Conservation (phyloP, 140 eudicot species). For the Senecio squalidus region DNA sequence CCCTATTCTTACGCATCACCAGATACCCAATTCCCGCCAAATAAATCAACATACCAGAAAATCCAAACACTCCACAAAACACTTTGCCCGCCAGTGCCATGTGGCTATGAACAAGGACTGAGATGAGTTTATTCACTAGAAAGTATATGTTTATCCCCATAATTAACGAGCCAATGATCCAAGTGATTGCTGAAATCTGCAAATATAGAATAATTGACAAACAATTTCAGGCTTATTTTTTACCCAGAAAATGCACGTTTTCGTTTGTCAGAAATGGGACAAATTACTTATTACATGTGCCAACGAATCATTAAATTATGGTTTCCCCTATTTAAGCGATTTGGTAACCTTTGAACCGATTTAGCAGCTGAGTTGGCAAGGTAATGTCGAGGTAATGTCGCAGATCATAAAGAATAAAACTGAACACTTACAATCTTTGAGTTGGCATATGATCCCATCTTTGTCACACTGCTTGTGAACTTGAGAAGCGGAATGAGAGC, state of each 20-base stretch:
- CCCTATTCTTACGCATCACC: slow-evolving; percentile 66
- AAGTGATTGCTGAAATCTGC: slow-evolving; percentile 77
- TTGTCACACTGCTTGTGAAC: slow-evolving; percentile 89
- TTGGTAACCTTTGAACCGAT: too few relatives aligned
- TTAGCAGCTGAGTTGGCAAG: too few relatives aligned
- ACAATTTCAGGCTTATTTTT: neutral
- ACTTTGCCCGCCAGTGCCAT: slow-evolving; percentile 38
- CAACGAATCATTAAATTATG: too few relatives aligned
- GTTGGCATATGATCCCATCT: slow-evolving; percentile 96
- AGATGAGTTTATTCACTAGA: slow-evolving; percentile 51
- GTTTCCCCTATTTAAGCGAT: too few relatives aligned
- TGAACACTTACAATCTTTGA: slow-evolving; percentile 44
- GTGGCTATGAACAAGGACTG: slow-evolving; percentile 56
- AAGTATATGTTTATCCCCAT: slow-evolving; percentile 94
- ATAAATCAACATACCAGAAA: slow-evolving; percentile 63
- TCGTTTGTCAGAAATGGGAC: too few relatives aligned
- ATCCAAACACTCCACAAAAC: slow-evolving; percentile 64
- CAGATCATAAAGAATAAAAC: neutral
- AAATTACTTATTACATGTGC: neutral
- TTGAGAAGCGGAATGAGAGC: slow-evolving; percentile 97
- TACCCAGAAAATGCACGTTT: neutral
- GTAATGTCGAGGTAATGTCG: too few relatives aligned
- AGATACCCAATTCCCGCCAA: slow-evolving; percentile 69
- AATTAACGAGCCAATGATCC: slow-evolving; percentile 79
- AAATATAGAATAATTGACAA: neutral